Base-by-base conservation (phyloP, 495 filamentous ascomycete genomes). In the Aspergillus bertholletiae region DNA sequence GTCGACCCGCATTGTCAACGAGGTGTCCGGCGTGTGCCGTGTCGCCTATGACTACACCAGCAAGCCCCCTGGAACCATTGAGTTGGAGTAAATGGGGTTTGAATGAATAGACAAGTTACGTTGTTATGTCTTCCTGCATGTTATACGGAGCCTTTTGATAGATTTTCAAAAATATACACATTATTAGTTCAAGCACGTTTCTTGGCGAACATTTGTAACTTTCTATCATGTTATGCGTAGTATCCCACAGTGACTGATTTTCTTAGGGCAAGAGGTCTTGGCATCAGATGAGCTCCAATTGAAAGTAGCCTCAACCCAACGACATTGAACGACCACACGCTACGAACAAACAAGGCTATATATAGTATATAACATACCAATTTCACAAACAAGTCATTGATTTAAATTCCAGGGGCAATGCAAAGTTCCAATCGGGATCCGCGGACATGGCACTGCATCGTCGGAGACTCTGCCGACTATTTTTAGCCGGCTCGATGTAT, bases 61-160 rank as follows among this genome's bases (percentile, higher is more conserved):
- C 75, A 92, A 92, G 74, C 88, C 89, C 35, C 88, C 89, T 34
- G 89, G 84, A 53, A 89, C 85, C 5, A 89, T 89, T 61, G 87
- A 89, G 72, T 78, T 90, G 75, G 85, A 88, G 70, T 90, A 80
- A 68, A 21, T 43, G 20, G 39, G 39, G 9, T 11, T 0, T 8
- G 39, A 7, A 20, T 43, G 39, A 40, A 43, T 20, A 43, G 39
- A 8, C 20, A 22, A 37, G 34, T 43, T 22, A 43, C 39, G 39
- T 43, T 12, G 17, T 43, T 43, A 43, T 43, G 39, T 43, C 20
- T 43, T 22, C 21, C 20, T 22, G 39, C 39, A 43, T 21, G 39
- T 43, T 43, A 43, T 43, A 43, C 39, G 39, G 39, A 20, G 39
- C 20, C 2, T 22, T 8, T 43, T n/a, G 39, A 43, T 43, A 43